Evolutionary conservation across 2,329 filamentous ascomycete species (phyloP).

Genomic region (Beauveria australis): DNA sequence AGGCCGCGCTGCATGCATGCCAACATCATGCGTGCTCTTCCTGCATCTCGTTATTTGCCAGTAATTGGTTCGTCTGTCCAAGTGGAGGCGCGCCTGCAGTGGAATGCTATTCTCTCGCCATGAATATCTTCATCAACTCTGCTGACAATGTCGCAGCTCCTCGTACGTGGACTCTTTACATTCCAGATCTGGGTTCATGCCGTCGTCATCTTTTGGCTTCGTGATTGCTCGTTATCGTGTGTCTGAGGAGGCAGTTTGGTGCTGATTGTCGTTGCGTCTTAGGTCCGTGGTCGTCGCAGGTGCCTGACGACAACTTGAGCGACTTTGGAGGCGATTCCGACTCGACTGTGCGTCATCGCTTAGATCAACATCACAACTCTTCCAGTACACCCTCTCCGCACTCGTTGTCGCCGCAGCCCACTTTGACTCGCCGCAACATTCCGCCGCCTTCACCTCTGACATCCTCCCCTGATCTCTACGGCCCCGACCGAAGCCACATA

Average conservation of each 20-base stretch:
- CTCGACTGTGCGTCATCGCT: neutral
- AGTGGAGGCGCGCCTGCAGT: slow-evolving; percentile 24
- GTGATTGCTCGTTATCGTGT: neutral
- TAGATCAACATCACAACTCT: neutral
- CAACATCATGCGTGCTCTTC: slow-evolving; percentile 23
- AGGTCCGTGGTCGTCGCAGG: slow-evolving; percentile 11
- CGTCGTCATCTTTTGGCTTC: neutral
- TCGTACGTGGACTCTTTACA: slow-evolving; percentile 23
- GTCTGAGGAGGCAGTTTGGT: neutral
- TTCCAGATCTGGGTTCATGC: neutral
- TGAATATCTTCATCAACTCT: slow-evolving; percentile 31
- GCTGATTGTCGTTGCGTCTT: slow-evolving; percentile 1
- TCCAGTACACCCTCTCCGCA: slow-evolving; percentile 14
- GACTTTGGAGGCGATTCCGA: neutral
- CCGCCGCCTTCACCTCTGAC: neutral
- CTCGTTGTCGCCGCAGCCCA: slow-evolving; percentile 28
- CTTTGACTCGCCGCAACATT: slow-evolving; percentile 19
- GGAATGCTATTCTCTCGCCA: slow-evolving; percentile 19
- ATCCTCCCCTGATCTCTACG: slow-evolving; percentile 6
- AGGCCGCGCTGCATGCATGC: neutral
- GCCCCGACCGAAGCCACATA: slow-evolving; percentile 8
- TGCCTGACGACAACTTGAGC: slow-evolving; percentile 6
- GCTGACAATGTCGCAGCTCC: slow-evolving; percentile 27
- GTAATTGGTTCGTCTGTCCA: slow-evolving; percentile 26
- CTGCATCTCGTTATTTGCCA: slow-evolving; percentile 19